phyloP scores from a whole-genome alignment of 2,329 filamentous ascomycete genomes.

The Aspergillus flavus region DNA sequence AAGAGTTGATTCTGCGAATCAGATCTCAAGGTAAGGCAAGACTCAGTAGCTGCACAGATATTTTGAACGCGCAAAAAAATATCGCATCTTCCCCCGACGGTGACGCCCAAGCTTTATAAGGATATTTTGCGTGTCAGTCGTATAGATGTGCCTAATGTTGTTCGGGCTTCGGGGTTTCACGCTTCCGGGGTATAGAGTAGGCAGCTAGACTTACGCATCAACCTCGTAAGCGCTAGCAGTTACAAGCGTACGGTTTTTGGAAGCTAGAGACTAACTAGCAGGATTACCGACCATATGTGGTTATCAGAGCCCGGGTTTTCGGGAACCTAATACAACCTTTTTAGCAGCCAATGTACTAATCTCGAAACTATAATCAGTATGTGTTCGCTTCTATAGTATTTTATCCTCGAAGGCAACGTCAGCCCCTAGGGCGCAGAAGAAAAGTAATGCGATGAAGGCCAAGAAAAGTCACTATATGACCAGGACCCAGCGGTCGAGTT shows the following conservation, averaged over 20 bases:
- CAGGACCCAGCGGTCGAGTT: neutral
- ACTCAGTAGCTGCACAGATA: neutral
- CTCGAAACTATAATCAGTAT: neutral
- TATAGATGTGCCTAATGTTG: neutral
- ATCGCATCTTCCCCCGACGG: neutral
- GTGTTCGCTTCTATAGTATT: neutral
- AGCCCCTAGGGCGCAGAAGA: neutral
- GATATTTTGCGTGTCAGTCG: neutral
- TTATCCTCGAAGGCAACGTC: neutral
- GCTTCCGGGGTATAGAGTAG: neutral
- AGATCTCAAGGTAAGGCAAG: neutral
- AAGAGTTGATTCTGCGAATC: neutral
- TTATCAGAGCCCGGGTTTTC: neutral
- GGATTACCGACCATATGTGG: neutral
- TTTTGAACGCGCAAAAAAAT: too few relatives aligned
- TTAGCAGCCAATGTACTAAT: neutral
- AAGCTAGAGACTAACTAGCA: neutral
- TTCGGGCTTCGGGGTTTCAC: neutral
- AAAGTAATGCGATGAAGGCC: neutral
- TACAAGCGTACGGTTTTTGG: neutral
- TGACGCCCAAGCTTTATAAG: neutral
- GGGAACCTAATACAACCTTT: neutral
- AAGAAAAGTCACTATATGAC: slow-evolving; percentile 18
- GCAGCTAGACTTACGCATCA: neutral
- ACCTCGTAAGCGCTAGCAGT: neutral